phyloP scores from a whole-genome alignment of 331 rosid genomes.

The Telfairia occidentalis region DNA sequence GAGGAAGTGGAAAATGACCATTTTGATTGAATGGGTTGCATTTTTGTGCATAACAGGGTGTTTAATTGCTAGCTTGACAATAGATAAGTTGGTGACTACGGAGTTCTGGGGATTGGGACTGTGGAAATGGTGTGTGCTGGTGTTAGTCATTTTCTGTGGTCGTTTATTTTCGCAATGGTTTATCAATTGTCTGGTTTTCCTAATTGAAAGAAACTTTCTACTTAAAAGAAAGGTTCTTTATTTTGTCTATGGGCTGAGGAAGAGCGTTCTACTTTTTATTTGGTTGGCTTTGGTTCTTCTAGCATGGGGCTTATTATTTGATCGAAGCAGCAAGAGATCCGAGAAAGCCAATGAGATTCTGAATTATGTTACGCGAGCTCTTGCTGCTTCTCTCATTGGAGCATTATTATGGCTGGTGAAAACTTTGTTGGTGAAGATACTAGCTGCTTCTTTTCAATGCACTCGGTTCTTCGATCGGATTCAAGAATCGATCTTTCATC shows the following conservation, averaged over 20 bases:
- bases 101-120: constrained; percentile 44
- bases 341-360: constrained; percentile 26
- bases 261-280: constrained; percentile 55
- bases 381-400: constrained; percentile 50
- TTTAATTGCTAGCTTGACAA: constrained; percentile 30
- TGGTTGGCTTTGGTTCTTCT: constrained; percentile 62
- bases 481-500: constrained; percentile 74
- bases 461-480: constrained; percentile 75
- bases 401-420: constrained; percentile 57
- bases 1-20: constrained; percentile 28
- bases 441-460: constrained; percentile 59
- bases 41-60: constrained; percentile 38
- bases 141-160: constrained; percentile 56
- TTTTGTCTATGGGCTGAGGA: constrained; percentile 64
- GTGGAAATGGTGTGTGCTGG: constrained; percentile 69
- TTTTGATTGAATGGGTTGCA: constrained; percentile 33
- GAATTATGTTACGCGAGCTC: constrained; percentile 42
- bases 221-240: constrained; percentile 69
- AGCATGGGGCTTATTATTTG: constrained; percentile 55
- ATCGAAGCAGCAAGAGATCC: constrained; percentile 33
- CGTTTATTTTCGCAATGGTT: constrained; percentile 59
- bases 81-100: constrained; percentile 2
- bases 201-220: constrained; percentile 56
- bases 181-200: constrained; percentile 46
- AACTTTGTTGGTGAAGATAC: constrained; percentile 47